Evolutionary conservation across 768 basidiomycete genomes (phyloP).

Genomic region (Tricholoma sp.): DNA sequence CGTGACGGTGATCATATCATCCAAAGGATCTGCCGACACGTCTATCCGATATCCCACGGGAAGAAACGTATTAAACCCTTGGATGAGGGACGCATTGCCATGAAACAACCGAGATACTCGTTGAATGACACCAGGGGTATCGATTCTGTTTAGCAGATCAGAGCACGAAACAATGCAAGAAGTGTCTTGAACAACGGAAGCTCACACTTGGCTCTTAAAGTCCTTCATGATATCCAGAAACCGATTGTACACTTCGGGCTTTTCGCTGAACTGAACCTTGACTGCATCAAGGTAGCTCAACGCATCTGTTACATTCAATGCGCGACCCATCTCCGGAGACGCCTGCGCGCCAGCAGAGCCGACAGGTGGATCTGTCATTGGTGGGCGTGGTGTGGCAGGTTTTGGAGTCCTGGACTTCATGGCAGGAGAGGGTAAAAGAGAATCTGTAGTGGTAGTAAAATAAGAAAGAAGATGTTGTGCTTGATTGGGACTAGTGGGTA

Average conservation of each 20-base stretch:
- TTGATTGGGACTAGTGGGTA: background rate
- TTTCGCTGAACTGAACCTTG: conserved; percentile 85
- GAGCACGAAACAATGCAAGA: conserved; percentile 8
- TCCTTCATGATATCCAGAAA: conserved; percentile 99
- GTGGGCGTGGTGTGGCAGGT: conserved; percentile 33
- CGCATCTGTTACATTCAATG: conserved; percentile 90
- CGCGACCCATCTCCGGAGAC: conserved; percentile 44
- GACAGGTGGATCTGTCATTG: conserved; percentile 21
- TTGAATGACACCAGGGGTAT: conserved; percentile 95
- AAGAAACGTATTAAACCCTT: conserved; percentile 97
- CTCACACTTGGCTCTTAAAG: conserved; percentile 93
- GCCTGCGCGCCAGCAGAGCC: conserved; percentile 20
- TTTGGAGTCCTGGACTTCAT: conserved; percentile 12
- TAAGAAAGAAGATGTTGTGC: conserved; percentile 1
- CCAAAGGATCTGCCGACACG: conserved; percentile 62
- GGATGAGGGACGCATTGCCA: conserved; percentile 84
- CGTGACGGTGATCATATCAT: conserved; percentile 77
- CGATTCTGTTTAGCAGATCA: conserved; percentile 58
- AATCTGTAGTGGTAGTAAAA: background rate
- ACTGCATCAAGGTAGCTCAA: conserved; percentile 92
- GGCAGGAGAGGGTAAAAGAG: background rate
- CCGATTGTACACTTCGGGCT: conserved; percentile 91
- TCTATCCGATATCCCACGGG: conserved; percentile 95
- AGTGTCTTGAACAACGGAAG: conserved; percentile 16
- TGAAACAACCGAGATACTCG: conserved; percentile 92